These are phyloP conservation scores for Chloris gayana DNA, from an alignment of 176 grass and related monocot genomes.

Conservation along the genomic window DNA sequence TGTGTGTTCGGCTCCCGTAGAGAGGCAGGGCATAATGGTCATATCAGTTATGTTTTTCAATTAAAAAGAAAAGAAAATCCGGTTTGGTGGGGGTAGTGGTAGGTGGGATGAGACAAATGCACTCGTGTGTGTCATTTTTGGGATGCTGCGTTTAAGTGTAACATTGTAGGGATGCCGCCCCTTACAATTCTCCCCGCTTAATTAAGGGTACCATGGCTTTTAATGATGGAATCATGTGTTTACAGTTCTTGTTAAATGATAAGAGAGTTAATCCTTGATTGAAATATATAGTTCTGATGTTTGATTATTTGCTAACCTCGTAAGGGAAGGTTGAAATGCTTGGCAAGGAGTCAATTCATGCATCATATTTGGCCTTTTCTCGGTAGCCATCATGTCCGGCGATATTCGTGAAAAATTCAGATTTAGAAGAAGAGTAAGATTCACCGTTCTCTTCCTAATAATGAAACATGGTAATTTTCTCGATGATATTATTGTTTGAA, in stretches of 20 bases:
- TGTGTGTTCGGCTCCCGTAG: too few relatives aligned
- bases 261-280: not conserved
- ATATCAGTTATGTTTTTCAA: too few relatives aligned
- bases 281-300: conserved; percentile 29
- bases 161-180: too few relatives aligned
- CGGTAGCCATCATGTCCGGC: conserved; percentile 74
- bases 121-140: too few relatives aligned
- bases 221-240: not conserved
- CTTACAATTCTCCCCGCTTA: too few relatives aligned
- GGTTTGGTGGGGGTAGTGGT: too few relatives aligned
- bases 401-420: conserved; percentile 78
- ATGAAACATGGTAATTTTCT: not conserved
- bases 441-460: conserved; percentile 13
- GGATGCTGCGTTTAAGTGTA: too few relatives aligned
- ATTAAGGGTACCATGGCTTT: not conserved
- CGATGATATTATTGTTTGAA: conserved; percentile 3
- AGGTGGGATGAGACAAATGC: too few relatives aligned
- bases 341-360: conserved; percentile 86
- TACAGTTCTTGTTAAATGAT: not conserved
- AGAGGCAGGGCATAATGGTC: too few relatives aligned
- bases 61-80: too few relatives aligned
- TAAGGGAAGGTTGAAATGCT: conserved; percentile 91
- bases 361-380: conserved; percentile 81
- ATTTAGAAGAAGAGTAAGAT: conserved; percentile 71
- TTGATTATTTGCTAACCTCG: conserved; percentile 46